phyloP scores from a whole-genome alignment of 176 grass and related monocot species.

The Musa schizocarpa region DNA sequence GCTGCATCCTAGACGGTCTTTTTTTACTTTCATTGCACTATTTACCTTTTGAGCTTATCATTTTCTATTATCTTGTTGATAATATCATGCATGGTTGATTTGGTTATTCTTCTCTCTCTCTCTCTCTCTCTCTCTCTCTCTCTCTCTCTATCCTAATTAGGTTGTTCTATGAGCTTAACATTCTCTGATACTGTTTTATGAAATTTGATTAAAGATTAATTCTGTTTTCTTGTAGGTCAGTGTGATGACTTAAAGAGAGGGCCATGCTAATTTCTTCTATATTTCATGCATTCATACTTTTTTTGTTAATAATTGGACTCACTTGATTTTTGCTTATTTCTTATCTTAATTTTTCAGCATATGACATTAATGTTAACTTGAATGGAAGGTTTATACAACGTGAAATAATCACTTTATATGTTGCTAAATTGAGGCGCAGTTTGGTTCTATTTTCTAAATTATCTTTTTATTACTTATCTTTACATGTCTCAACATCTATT shows the following conservation, averaged over 20 bases:
- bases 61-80: neutral
- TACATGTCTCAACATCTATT: constrained; percentile 31
- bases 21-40: neutral
- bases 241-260: neutral
- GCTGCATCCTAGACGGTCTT: neutral
- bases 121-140: neutral
- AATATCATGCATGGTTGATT: too few relatives aligned
- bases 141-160: neutral
- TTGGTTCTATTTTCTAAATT: constrained; percentile 25
- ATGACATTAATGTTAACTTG: constrained; percentile 1
- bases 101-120: neutral
- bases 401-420: neutral
- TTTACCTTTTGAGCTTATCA: neutral
- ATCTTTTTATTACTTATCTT: constrained; percentile 22
- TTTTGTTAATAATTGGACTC: too few relatives aligned
- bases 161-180: neutral
- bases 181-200: neutral
- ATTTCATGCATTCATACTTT: neutral
- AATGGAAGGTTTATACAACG: constrained; percentile 49
- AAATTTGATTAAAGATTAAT: neutral
- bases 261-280: neutral
- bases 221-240: neutral
- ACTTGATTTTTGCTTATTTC: too few relatives aligned
- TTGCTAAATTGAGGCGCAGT: constrained; percentile 31
- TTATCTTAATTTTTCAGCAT: neutral